These are phyloP conservation scores for Kazachstania kunashirensis DNA, from an alignment of 805 yeast species.

Conservation along the genomic window DNA sequence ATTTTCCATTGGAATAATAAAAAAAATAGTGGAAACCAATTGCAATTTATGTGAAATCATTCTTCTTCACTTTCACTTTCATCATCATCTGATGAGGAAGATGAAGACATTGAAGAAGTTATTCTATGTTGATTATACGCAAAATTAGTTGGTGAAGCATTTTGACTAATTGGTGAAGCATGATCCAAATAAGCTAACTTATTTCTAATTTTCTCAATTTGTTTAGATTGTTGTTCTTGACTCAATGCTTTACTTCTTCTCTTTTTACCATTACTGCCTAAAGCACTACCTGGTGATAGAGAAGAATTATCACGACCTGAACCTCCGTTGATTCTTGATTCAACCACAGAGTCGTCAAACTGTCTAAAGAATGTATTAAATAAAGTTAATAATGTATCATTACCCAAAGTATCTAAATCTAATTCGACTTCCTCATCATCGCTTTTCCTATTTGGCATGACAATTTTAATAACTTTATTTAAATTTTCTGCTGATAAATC, in stretches of 20 bases:
- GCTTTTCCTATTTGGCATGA: conserved; percentile 45
- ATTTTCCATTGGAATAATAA: background rate
- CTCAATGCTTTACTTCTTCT: conserved; percentile 48
- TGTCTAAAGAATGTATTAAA: conserved; percentile 71
- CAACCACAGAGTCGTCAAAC: conserved; percentile 18
- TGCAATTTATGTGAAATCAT: conserved; percentile 18
- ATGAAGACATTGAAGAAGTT: conserved; percentile 9
- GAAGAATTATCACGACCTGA: conserved; percentile 12
- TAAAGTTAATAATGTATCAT: conserved; percentile 67
- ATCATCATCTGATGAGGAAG: conserved; percentile 34
- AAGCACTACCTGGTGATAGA: conserved; percentile 22
- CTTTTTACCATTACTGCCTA: conserved; percentile 20
- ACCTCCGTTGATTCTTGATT: conserved; percentile 17
- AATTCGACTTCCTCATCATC: conserved; percentile 89
- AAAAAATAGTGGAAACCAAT: background rate
- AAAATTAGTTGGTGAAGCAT: conserved; percentile 31
- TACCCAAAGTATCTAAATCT: conserved; percentile 88
- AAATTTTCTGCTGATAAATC: conserved; percentile 69
- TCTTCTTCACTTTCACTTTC: conserved; percentile 64
- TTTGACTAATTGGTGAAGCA: conserved; percentile 37
- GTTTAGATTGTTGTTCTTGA: conserved; percentile 57
- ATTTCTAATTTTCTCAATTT: conserved; percentile 62
- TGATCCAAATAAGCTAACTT: conserved; percentile 66
- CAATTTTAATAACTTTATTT: conserved; percentile 73
- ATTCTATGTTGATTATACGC: conserved; percentile 7